Percentiles rank a stretch among this genome's conserved stretches.
These are phyloP conservation scores for Aspergillus jensenii DNA, from an alignment of 2,329 filamentous ascomycete genomes.

Conservation along the genomic window DNA sequence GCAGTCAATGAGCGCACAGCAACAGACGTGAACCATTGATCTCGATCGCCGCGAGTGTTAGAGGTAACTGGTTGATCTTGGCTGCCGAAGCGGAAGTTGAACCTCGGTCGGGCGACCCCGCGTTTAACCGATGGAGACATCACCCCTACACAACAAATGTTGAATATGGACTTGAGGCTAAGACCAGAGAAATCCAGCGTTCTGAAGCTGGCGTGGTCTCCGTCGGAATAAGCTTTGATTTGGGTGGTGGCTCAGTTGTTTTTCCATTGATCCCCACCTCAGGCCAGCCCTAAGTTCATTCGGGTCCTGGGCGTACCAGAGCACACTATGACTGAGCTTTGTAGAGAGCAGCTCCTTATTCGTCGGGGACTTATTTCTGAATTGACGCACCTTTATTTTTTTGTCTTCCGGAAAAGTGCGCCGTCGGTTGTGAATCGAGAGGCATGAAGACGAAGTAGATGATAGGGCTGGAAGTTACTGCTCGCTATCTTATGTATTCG, in stretches of 20 bases:
- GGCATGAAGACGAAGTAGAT: no score
- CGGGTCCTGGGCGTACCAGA: no score
- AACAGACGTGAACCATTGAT: neutral
- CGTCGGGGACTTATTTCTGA: no score
- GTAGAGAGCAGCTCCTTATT: no score
- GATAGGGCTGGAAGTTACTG: no score
- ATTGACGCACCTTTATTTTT: no score
- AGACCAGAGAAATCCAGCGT: neutral
- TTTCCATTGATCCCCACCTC: neutral
- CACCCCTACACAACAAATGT: neutral
- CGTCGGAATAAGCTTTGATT: neutral
- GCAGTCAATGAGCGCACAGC: neutral
- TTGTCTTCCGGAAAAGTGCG: no score
- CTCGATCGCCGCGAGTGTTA: neutral
- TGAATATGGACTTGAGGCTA: neutral
- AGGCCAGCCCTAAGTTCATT: neutral
- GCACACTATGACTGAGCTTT: no score
- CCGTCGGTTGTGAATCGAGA: no score
- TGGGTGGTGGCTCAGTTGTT: neutral
- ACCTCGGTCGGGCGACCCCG: conserved; percentile 17
- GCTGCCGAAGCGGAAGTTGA: neutral
- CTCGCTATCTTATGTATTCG: no score
- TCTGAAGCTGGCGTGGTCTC: no score
- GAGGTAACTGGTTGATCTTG: neutral
- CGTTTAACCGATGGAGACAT: neutral